phyloP scores from a whole-genome alignment of 805 yeast genomes.

The Wickerhamomyces ciferrii region DNA sequence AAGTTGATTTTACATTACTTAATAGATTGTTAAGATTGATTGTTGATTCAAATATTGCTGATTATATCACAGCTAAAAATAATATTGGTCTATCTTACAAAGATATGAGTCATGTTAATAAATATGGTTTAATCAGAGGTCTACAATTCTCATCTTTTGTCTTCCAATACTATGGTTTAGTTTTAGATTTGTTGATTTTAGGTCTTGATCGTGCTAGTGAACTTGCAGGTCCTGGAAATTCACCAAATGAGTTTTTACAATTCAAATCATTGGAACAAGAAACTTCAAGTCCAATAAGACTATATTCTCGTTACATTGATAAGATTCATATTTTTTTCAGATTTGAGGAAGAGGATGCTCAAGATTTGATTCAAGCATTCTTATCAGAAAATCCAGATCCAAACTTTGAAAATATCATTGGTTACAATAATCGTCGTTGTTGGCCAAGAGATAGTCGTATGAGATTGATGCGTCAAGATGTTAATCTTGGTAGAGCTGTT shows the following conservation, averaged over 20 bases:
- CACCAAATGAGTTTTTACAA: constrained; percentile 76
- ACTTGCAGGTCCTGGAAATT: constrained; percentile 69
- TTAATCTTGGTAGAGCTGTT: constrained; percentile 84
- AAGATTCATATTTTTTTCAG: constrained; percentile 75
- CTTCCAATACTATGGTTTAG: constrained; percentile 84
- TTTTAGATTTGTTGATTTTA: constrained; percentile 72
- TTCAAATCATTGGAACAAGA: constrained; percentile 57
- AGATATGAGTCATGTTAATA: constrained; percentile 93
- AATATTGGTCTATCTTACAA: constrained; percentile 78
- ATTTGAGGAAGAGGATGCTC: constrained; percentile 67
- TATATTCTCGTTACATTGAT: constrained; percentile 81
- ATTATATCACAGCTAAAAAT: constrained; percentile 88
- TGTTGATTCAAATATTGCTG: constrained; percentile 89
- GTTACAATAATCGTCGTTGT: constrained; percentile 82
- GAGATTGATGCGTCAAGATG: constrained; percentile 88
- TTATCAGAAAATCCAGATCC: constrained; percentile 89
- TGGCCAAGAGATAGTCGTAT: constrained; percentile 95
- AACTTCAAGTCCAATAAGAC: constrained; percentile 65
- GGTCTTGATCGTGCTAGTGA: constrained; percentile 87
- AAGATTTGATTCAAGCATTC: constrained; percentile 69
- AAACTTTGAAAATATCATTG: constrained; percentile 78
- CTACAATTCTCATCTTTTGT: constrained; percentile 87
- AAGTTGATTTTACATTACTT: constrained; percentile 80
- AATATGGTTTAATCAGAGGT: constrained; percentile 84
- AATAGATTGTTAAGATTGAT: constrained; percentile 77